Evolutionary conservation across 345 rosid genomes (phyloP), one percentile per base, ranked within the genome.

Genomic region (Zanthoxylum bungeanum): DNA sequence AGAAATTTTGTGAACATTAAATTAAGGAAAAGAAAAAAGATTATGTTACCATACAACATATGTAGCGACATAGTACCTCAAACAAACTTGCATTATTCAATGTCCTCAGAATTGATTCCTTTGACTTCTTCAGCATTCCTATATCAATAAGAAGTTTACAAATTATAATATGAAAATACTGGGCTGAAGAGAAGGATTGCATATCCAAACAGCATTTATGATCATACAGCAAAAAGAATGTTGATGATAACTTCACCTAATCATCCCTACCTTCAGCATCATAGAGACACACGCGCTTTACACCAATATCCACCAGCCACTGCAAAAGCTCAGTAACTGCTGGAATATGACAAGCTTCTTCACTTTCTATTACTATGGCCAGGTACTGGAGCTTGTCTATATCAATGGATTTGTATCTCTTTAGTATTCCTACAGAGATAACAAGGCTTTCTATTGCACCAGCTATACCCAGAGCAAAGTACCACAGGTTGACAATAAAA

Each of bases 41-140:
- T 10, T 5, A 42, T 12, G 5, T 8, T 31, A 59, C n/a, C 31
- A 37, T n/a, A 46, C 21, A 16, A 37, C 51, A 34, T 12, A 5
- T 17, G 49, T 1, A 73, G 60, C 31, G 53, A 60, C 53, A 64
- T 6, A 33, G 27, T 84, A 88, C 96, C 91, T 83, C 85, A 66
- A 79, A 84, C 11, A 75, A 67, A 53, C 60, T 19, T 22, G 84
- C 85, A 75, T 62, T 78, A 72, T 77, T 78, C 79, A 73, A 73
- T 63, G 78, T 81, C 69, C 21, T 74, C 76, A 92, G 64, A 57
- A 92, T 85, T 59, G 69, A 80, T 53, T 87, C 87, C 80, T 89
- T 89, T 57, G 89, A 88, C 78, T 85, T 89, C 88, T 95, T 88
- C 77, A 93, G 76, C 47, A 91, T 78, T 67, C 99, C 99, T 95